Evolutionary conservation across 1,284 basidiomycete species (phyloP).

Genomic region (Ustilago cynodontis): DNA sequence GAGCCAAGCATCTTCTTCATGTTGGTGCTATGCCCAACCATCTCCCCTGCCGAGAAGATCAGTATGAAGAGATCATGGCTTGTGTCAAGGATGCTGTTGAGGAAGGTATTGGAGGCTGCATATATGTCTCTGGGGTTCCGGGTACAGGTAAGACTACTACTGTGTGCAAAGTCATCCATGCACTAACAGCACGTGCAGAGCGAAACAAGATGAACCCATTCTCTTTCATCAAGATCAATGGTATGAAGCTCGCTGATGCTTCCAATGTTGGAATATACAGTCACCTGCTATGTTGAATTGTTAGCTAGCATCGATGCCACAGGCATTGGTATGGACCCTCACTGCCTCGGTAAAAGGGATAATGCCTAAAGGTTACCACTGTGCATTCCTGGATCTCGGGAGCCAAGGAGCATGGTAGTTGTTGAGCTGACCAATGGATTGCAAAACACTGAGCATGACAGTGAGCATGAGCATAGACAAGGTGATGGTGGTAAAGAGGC

Average conservation of each 20-base stretch:
- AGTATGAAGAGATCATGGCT: slow-evolving; percentile 82
- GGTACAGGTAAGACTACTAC: slow-evolving; percentile 93
- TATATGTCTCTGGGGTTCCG: slow-evolving; percentile 93
- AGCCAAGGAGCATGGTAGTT: slow-evolving; percentile 94
- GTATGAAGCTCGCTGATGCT: slow-evolving; percentile 76
- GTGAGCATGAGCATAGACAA: slow-evolving; percentile 78
- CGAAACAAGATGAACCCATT: slow-evolving; percentile 88
- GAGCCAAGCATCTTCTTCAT: slow-evolving; percentile 77
- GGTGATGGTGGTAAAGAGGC: slow-evolving; percentile 82
- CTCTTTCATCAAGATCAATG: slow-evolving; percentile 98
- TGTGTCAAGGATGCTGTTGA: slow-evolving; percentile 88
- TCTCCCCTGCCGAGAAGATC: slow-evolving; percentile 88
- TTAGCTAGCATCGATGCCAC: too few species aligned
- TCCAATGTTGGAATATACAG: slow-evolving; percentile 64
- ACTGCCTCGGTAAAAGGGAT: too few species aligned
- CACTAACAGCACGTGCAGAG: slow-evolving; percentile 50
- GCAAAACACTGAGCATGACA: slow-evolving; percentile 80
- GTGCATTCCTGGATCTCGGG: too few species aligned
- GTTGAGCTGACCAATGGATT: slow-evolving; percentile 82
- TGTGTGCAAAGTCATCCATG: slow-evolving; percentile 90
- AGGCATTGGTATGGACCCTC: too few species aligned
- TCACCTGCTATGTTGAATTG: too few species aligned
- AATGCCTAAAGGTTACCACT: too few species aligned
- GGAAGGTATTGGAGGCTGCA: slow-evolving; percentile 91
- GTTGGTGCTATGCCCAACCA: slow-evolving; percentile 91